Conservation (phyloP, 78 protist genomes). For the Trichosphaerium sp. region DNA sequence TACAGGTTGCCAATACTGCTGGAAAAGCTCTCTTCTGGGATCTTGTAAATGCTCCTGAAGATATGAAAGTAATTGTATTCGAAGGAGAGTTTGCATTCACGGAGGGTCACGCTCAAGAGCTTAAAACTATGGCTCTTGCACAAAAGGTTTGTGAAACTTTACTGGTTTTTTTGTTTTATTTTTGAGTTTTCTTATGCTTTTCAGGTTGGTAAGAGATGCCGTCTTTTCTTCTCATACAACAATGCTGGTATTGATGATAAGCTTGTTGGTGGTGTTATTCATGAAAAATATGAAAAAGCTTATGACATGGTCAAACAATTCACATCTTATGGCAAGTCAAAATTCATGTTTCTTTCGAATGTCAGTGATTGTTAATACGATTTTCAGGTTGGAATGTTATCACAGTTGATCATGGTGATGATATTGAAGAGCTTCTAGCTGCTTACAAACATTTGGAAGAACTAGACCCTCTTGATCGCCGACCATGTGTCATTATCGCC, state of each 20-base stretch:
- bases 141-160: too few species aligned
- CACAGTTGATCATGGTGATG: not conserved
- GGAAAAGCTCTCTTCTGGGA: not conserved
- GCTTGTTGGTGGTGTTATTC: not conserved
- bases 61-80: not conserved
- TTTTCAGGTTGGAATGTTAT: not conserved
- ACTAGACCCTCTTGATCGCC: not conserved
- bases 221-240: not conserved
- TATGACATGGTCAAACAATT: not conserved
- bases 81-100: not conserved
- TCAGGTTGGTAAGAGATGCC: not conserved
- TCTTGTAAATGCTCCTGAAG: not conserved
- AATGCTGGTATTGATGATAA: not conserved
- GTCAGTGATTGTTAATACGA: too few species aligned
- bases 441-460: not conserved
- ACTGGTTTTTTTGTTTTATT: too few species aligned
- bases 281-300: not conserved
- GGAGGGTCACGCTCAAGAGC: not conserved
- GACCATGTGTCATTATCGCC: not conserved
- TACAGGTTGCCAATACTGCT: not conserved
- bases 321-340: not conserved
- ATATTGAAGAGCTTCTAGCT: not conserved
- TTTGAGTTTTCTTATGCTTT: too few species aligned
- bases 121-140: not conserved
- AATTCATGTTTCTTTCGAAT: too few species aligned